A percentile compares a stretch with the other conserved stretches of the same genome.
Evolutionary conservation across 371 early-diverging fungal species (phyloP).

Genomic region (Mucor circinelloides): DNA sequence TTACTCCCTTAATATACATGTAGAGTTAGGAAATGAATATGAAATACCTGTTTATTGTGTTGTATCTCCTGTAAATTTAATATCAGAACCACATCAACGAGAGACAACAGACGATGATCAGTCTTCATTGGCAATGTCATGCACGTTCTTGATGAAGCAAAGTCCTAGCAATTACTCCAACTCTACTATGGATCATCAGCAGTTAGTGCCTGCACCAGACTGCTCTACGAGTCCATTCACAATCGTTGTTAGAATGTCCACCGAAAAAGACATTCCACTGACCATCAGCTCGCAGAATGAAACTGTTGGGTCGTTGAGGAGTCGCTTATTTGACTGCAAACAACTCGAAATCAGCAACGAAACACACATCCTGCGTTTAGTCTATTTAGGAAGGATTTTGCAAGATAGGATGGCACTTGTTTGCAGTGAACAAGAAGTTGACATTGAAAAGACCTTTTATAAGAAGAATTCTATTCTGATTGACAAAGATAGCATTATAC

Average conservation of each 20-base stretch:
- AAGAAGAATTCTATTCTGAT: conserved; percentile 11
- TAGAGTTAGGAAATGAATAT: conserved; percentile 70
- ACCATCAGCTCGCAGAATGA: conserved; percentile 28
- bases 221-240: conserved; percentile 9
- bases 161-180: conserved; percentile 4
- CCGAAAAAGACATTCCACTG: conserved; percentile 33
- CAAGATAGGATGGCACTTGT: conserved; percentile 27
- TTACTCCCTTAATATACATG: background rate
- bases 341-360: conserved; percentile 17
- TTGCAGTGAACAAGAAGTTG: background rate
- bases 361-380: conserved; percentile 34
- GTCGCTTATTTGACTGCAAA: conserved; percentile 29
- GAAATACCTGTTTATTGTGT: conserved; percentile 69
- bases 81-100: conserved; percentile 3
- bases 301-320: conserved; percentile 31
- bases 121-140: background rate
- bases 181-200: background rate
- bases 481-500: conserved; percentile 27
- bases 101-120: background rate
- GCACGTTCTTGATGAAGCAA: background rate
- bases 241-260: conserved; percentile 39
- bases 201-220: conserved; percentile 13
- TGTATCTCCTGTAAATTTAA: conserved; percentile 61
- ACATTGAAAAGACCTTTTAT: background rate
- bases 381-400: conserved; percentile 41